phyloP scores from a whole-genome alignment of 164 flowering plant genomes.

The Akebia trifoliata region DNA sequence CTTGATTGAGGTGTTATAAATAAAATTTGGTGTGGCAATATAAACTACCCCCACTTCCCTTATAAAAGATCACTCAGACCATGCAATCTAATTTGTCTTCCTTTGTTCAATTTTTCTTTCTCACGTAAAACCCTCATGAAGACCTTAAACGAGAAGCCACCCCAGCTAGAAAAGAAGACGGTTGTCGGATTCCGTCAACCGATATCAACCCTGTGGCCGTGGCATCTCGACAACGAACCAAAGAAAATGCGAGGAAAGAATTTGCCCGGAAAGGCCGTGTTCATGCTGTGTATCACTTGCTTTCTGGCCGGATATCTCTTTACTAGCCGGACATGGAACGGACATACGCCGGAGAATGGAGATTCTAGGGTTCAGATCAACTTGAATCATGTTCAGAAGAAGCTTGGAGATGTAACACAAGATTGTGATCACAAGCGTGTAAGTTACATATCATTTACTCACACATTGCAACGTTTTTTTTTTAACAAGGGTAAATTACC shows the following conservation, averaged over 20 bases:
- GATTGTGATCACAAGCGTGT: slow-evolving; percentile 51
- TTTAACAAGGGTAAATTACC: too few species aligned
- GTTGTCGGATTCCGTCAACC: slow-evolving; percentile 11
- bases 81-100: too few species aligned
- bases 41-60: too few species aligned
- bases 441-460: slow-evolving; percentile 11
- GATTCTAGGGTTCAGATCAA: not conserved
- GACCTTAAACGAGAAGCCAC: slow-evolving; percentile 5
- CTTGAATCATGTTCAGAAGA: not conserved
- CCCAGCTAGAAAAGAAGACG: slow-evolving; percentile 22
- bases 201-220: slow-evolving; percentile 12
- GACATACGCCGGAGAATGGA: not conserved
- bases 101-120: too few species aligned
- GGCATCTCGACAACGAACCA: slow-evolving; percentile 14
- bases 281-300: slow-evolving; percentile 49
- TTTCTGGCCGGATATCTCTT: slow-evolving; percentile 69
- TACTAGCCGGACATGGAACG: slow-evolving; percentile 31
- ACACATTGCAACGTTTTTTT: too few species aligned
- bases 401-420: slow-evolving; percentile 1
- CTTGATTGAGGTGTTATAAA: too few species aligned
- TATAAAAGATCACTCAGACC: too few species aligned
- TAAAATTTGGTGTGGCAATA: too few species aligned
- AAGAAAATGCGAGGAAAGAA: slow-evolving; percentile 62
- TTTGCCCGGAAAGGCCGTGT: slow-evolving; percentile 41
- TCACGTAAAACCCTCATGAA: too few species aligned